Evolutionary conservation across 305 asterid genomes (phyloP).

Genomic region (Fraxinus dipetala): DNA sequence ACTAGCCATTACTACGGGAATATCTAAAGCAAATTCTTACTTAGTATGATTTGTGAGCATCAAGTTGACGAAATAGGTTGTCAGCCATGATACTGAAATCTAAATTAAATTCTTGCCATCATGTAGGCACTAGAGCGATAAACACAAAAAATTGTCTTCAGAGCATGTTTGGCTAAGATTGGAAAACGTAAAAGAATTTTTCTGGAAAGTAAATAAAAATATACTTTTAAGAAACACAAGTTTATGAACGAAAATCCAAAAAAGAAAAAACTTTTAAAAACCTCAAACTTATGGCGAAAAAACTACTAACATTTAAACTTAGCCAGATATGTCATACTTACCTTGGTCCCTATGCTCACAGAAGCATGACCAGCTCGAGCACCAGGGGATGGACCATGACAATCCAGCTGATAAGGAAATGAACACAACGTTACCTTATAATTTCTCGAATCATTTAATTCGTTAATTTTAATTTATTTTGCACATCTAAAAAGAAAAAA

Average conservation of each 20-base stretch:
- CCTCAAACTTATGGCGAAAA: background rate
- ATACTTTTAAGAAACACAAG: too few species aligned
- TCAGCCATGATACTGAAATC: background rate
- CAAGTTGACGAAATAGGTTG: background rate
- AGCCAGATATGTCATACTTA: slow-evolving; percentile 27
- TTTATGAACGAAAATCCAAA: background rate
- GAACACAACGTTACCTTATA: background rate
- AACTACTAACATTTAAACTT: background rate
- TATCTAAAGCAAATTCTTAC: background rate
- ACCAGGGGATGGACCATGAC: slow-evolving; percentile 56
- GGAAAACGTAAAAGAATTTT: too few species aligned
- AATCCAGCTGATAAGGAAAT: slow-evolving; percentile 45
- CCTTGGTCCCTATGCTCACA: slow-evolving; percentile 81
- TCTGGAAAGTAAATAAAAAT: background rate
- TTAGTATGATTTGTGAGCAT: background rate
- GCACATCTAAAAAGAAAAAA: background rate
- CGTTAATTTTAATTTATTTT: background rate
- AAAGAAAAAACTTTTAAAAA: too few species aligned
- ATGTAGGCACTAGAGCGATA: background rate
- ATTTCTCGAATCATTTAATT: background rate
- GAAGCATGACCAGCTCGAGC: slow-evolving; percentile 93
- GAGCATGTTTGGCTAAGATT: background rate
- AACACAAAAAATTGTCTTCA: background rate
- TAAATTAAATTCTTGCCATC: background rate
- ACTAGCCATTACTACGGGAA: background rate